Evolutionary conservation across 2,329 filamentous ascomycete genomes (phyloP), one percentile per base, ranked within the genome.

Genomic region (Rutstroemia sp.): DNA sequence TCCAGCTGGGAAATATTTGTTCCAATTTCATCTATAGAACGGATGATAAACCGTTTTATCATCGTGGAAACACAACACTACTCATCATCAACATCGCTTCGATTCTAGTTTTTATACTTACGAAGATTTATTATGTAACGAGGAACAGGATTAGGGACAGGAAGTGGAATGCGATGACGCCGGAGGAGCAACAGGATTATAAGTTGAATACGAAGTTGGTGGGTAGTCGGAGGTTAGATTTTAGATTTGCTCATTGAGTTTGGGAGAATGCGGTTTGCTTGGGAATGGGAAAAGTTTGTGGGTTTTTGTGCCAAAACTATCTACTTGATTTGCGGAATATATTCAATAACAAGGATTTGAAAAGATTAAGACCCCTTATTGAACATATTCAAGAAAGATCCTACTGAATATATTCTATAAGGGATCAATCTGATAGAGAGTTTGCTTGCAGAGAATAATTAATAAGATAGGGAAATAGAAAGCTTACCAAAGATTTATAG

Each of bases 11-110:
- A 67, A 61, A 57, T 18, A 65, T 67, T 7, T 58, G 61, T 73
- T 23, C 71, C 61, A 18, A 70, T 70, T 27, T 77, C 76, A 76
- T 81, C 9, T 80, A 80, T 55, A 69, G 77, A 6, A 66, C 74
- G 2, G 70, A 77, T 23, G 78, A 81, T 59, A 73, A 73, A 25
- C 80, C 80, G 65, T 72, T 82, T 14, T 87, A 85, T 59, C 69
- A 72, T 16, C 72, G 74, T 0, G 82, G 81, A 1, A 86, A 86
- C 5, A 79, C 73, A 23, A 76, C 82, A 3, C 73, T 82, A 49
- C 73, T 86, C 12, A 77, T 65, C 0, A 74, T 85, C 23, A 73
- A 71, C 8, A 66, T 71, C 1, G 71, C 71, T 42, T 75, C 75
- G 44, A 72, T 80, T 8, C 66, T 75, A 0, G 63, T 77, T 0